Evolutionary conservation across 306 rosid genomes (phyloP).

Genomic region (Vigna trinervia): DNA sequence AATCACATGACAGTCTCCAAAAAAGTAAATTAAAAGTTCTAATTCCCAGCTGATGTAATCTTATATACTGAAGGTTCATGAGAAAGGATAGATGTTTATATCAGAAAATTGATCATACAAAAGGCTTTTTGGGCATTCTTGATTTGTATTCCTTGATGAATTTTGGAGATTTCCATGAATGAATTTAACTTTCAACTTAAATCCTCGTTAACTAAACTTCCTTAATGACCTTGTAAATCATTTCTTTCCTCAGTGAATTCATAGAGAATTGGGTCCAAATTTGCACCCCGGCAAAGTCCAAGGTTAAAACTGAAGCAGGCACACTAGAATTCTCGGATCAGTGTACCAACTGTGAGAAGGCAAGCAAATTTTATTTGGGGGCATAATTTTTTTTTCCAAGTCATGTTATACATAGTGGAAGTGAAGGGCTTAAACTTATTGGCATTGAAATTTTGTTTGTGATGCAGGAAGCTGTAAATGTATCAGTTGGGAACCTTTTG

Average conservation of each 20-base stretch:
- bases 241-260: conserved; percentile 57
- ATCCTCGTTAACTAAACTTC: neutral
- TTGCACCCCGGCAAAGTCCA: conserved; percentile 63
- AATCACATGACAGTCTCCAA: conserved; percentile 30
- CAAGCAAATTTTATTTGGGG: conserved; percentile 30
- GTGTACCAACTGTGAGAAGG: conserved; percentile 86
- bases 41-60: neutral
- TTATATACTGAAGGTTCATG: too few species aligned
- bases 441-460: neutral
- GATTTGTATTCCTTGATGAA: too few species aligned
- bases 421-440: neutral
- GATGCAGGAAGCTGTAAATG: conserved; percentile 88
- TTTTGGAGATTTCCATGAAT: too few species aligned
- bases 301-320: conserved; percentile 49
- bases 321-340: conserved; percentile 59
- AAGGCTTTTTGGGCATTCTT: too few species aligned
- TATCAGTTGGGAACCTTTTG: conserved; percentile 72
- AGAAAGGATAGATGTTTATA: too few species aligned
- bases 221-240: neutral
- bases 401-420: neutral
- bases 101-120: too few species aligned
- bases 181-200: too few species aligned
- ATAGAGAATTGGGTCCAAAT: conserved; percentile 87
- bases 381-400: neutral
- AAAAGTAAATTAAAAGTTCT: neutral